These are phyloP conservation scores for Schizosaccharomyces osmophilus DNA, from an alignment of 805 yeast species.

Conservation along the genomic window DNA sequence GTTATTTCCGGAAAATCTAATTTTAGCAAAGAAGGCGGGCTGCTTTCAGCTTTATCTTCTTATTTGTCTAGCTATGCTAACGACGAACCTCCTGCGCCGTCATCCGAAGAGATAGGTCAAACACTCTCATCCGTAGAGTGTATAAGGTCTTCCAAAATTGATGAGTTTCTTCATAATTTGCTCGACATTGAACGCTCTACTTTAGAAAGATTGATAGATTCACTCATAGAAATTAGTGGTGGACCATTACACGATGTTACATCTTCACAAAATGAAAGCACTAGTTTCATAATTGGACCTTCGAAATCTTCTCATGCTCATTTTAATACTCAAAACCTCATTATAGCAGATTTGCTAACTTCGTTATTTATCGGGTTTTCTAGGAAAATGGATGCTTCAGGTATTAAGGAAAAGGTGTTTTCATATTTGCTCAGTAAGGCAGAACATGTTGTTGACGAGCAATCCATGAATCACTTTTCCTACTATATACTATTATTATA, in stretches of 20 bases:
- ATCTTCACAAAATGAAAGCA: too few species aligned
- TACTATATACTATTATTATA: not conserved
- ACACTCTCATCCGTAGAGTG: slow-evolving; percentile 69
- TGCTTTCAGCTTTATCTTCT: slow-evolving; percentile 78
- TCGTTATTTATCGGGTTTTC: not conserved
- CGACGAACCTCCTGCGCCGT: slow-evolving; percentile 76
- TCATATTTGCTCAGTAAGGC: not conserved
- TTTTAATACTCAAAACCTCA: not conserved
- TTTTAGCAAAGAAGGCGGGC: slow-evolving; percentile 45
- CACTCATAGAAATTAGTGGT: not conserved
- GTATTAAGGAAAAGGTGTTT: not conserved
- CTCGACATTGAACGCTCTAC: not conserved
- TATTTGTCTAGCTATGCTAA: slow-evolving; percentile 56
- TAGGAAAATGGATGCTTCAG: not conserved
- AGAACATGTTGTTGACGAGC: not conserved
- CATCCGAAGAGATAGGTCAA: slow-evolving; percentile 74
- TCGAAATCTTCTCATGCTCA: not conserved
- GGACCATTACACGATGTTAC: too few species aligned
- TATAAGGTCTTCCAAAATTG: slow-evolving; percentile 40
- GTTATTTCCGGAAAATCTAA: slow-evolving; percentile 15
- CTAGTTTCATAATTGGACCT: too few species aligned
- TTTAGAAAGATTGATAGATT: not conserved
- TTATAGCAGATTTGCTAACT: not conserved
- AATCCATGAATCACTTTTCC: not conserved
- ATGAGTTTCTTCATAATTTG: slow-evolving; percentile 29